A percentile compares a stretch with the other conserved stretches of the same genome.
Conservation (phyloP, 2,329 filamentous ascomycete genomes). For the Penicillium sp. region DNA sequence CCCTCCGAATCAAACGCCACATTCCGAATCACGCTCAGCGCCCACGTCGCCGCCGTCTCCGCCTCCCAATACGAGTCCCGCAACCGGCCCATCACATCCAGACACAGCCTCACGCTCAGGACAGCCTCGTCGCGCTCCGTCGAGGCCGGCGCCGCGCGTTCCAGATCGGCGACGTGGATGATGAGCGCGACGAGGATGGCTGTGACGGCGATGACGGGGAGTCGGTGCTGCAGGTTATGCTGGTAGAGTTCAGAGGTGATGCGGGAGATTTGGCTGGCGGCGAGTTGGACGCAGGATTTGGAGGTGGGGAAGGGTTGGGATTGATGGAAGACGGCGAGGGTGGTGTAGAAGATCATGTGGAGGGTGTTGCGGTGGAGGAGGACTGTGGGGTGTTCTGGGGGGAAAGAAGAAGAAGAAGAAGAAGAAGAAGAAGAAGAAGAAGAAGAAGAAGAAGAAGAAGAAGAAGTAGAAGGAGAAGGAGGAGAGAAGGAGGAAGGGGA, state of each 20-base stretch:
- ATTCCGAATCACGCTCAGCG: conserved; percentile 9
- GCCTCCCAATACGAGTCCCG: conserved; percentile 13
- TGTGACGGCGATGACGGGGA: conserved; percentile 12
- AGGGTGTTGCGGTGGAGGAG: conserved; percentile 11
- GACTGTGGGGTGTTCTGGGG: neutral
- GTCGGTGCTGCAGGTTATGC: conserved; percentile 5
- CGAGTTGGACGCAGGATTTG: conserved; percentile 12
- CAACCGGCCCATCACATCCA: conserved; percentile 11
- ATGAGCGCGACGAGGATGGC: conserved; percentile 13
- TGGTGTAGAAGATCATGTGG: conserved; percentile 14
- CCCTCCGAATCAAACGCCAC: neutral
- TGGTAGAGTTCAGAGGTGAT: conserved; percentile 10
- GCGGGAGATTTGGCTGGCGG: conserved; percentile 11
- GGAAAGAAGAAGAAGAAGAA: too few species aligned
- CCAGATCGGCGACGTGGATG: conserved; percentile 12
- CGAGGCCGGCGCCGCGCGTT: neutral
- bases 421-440: too few species aligned
- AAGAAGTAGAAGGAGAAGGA: too few species aligned
- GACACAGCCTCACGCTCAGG: conserved; percentile 7
- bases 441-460: too few species aligned
- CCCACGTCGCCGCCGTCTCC: conserved; percentile 7
- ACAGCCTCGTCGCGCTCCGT: conserved; percentile 3
- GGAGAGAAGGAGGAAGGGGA: too few species aligned
- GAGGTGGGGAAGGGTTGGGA: conserved; percentile 11
- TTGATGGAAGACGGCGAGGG: conserved; percentile 15